Conservation (phyloP, 1,139 yeast species). For the Nakaseomyces bracarensis region DNA sequence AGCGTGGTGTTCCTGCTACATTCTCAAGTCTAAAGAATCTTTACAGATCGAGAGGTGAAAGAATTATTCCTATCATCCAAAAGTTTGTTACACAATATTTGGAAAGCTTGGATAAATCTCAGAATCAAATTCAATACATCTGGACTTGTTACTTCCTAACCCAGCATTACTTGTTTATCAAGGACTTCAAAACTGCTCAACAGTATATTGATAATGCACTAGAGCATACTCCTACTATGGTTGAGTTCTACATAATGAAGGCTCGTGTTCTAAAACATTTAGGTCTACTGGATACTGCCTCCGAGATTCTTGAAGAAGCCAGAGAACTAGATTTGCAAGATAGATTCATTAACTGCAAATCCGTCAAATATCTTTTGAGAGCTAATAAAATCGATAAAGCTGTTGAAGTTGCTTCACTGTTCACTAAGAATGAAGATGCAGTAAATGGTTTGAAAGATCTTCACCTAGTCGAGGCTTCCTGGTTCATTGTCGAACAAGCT, state of each 20-base stretch:
- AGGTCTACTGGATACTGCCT: conserved; percentile 55
- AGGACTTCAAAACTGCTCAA: conserved; percentile 46
- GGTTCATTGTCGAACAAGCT: conserved; percentile 83
- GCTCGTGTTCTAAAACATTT: conserved; percentile 73
- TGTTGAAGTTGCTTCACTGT: conserved; percentile 61
- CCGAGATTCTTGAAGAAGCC: conserved; percentile 59
- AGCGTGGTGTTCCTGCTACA: conserved; percentile 83
- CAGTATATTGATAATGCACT: conserved; percentile 56
- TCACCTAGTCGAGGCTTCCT: conserved; percentile 83
- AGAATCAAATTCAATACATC: conserved; percentile 46
- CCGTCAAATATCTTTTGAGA: conserved; percentile 75
- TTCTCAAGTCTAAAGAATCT: conserved; percentile 80
- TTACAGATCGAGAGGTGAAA: conserved; percentile 41
- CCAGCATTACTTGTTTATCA: conserved; percentile 61
- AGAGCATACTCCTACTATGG: conserved; percentile 69
- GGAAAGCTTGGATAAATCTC: conserved; percentile 23
- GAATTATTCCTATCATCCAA: conserved; percentile 38
- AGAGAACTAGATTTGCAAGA: conserved; percentile 78
- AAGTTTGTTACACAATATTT: conserved; percentile 47
- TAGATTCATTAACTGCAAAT: conserved; percentile 80
- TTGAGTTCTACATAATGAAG: conserved; percentile 70
- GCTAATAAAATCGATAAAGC: conserved; percentile 77
- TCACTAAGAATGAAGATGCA: conserved; percentile 73
- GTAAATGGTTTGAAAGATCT: conserved; percentile 80
- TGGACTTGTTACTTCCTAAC: conserved; percentile 81